Evolutionary conservation across 441 rosid genomes (phyloP), one percentile per base, ranked within the genome.

Genomic region (Aquilaria agallochum): DNA sequence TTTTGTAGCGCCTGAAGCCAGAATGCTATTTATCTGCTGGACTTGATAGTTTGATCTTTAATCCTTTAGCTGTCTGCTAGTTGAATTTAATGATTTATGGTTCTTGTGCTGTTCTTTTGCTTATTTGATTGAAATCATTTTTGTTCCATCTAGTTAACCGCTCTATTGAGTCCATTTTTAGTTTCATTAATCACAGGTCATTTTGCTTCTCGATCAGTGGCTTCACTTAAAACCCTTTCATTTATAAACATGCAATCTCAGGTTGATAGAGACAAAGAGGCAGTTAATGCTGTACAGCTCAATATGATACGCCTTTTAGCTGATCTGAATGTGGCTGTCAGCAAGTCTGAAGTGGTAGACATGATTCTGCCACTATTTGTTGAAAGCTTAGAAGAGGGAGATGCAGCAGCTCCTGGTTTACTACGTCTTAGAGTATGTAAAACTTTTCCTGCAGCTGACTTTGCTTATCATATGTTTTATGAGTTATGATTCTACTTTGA

Each of bases 371-470:
- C 99, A 8, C 95, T 90, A 72, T 95, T 88, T 79, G 79, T 95
- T 74, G 99, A 95, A 86, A 90, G 81, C 72, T 79, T 95, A 71
- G 99, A 95, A 81, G 99, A 92, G 93, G 98, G 99, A 53, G 99
- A 92, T 76, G 96, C 97, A 78, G 79, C 92, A 45, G 65, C 82
- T 79, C 93, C 99, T 73, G 79, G 99, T 76, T 75, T 78, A 76
- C 75, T 95, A 72, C 87, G 97, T 70, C 89, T 95, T 67, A 85
- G 91, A 69, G 99, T 92, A 92, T 63, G 90, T 51, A 65, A 63
- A 71, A 67, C 66, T 70, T 77, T 60, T 71, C 62, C 67, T 46
- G 46, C 58, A 78, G 58, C 63, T 71, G 65, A 63, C 30, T 67
- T 78, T 68, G 48, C 66, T 74, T 57, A 46, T 71, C 73, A 42